phyloP scores from a whole-genome alignment of 2,329 filamentous ascomycete species.

The Neurospora sp. region DNA sequence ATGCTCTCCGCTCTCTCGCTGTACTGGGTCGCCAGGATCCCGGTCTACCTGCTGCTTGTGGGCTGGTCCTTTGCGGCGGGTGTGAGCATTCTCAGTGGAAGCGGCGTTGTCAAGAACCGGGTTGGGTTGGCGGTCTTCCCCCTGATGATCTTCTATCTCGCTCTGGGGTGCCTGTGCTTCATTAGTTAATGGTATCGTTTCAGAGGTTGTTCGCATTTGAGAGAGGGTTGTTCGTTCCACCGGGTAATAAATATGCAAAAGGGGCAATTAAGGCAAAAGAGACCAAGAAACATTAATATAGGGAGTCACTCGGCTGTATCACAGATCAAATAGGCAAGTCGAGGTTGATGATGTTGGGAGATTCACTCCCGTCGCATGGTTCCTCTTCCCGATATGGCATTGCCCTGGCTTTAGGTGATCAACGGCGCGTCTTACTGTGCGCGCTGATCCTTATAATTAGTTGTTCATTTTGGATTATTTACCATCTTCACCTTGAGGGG shows the following conservation, averaged over 20 bases:
- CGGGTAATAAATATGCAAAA: not conserved
- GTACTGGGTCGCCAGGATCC: constrained; percentile 72
- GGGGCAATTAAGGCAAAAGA: not conserved
- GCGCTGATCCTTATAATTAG: not conserved
- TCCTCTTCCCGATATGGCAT: not conserved
- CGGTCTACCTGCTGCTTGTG: constrained; percentile 80
- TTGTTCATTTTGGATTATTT: not conserved
- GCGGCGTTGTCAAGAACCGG: constrained; percentile 88
- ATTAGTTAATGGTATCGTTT: constrained; percentile 58
- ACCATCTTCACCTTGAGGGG: not conserved
- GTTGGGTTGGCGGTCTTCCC: constrained; percentile 92
- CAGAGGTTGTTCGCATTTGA: not conserved
- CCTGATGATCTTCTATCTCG: constrained; percentile 88
- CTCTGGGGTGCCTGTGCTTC: constrained; percentile 89
- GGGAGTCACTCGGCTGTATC: not conserved
- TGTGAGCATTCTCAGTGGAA: constrained; percentile 90
- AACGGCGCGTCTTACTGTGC: no score
- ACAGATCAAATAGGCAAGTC: not conserved
- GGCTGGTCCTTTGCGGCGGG: constrained; percentile 91
- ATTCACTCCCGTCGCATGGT: not conserved
- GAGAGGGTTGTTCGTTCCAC: not conserved
- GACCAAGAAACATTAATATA: not conserved
- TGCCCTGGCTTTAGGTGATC: not conserved
- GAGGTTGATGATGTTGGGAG: not conserved
- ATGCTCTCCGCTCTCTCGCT: constrained; percentile 76